Evolutionary conservation across 2,329 filamentous ascomycete species (phyloP).

Genomic region (Dothideomycetidae sp.): DNA sequence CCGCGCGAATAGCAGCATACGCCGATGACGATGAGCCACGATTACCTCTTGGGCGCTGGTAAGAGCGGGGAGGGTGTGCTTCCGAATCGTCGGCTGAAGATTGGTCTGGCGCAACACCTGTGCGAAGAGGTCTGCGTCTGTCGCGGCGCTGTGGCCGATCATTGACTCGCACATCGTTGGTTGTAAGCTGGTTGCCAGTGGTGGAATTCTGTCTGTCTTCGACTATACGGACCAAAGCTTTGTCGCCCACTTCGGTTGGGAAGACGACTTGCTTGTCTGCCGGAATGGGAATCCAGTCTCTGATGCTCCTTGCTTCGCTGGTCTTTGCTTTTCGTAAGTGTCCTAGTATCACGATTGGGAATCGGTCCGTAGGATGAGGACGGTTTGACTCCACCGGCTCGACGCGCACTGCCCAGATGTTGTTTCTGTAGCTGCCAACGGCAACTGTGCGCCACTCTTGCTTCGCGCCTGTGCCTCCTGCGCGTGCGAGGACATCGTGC

Average conservation of each 20-base stretch:
- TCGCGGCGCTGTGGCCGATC: slow-evolving; percentile 19
- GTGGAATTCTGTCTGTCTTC: slow-evolving; percentile 51
- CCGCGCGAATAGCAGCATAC: slow-evolving; percentile 17
- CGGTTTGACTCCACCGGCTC: slow-evolving; percentile 54
- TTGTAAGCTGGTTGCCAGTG: slow-evolving; percentile 48
- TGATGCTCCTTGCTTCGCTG: slow-evolving; percentile 66
- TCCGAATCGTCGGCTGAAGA: slow-evolving; percentile 5
- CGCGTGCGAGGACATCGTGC: slow-evolving; percentile 58
- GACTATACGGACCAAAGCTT: slow-evolving; percentile 69
- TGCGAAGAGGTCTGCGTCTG: slow-evolving; percentile 15
- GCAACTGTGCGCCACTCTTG: slow-evolving; percentile 74
- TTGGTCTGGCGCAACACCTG: neutral
- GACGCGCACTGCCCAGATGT: slow-evolving; percentile 75
- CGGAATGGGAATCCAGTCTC: slow-evolving; percentile 66
- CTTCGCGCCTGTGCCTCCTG: slow-evolving; percentile 74
- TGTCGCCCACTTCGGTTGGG: slow-evolving; percentile 75
- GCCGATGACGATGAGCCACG: slow-evolving; percentile 17
- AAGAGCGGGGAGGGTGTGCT: slow-evolving; percentile 1
- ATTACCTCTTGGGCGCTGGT: slow-evolving; percentile 18
- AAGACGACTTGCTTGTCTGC: slow-evolving; percentile 60
- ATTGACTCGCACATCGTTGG: slow-evolving; percentile 43
- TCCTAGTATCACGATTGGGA: slow-evolving; percentile 70
- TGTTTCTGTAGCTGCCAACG: slow-evolving; percentile 59
- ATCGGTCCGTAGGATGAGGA: slow-evolving; percentile 65
- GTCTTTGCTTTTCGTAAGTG: slow-evolving; percentile 61